These are phyloP conservation scores for Mycena maculata DNA, from an alignment of 768 basidiomycete genomes.

Conservation along the genomic window DNA sequence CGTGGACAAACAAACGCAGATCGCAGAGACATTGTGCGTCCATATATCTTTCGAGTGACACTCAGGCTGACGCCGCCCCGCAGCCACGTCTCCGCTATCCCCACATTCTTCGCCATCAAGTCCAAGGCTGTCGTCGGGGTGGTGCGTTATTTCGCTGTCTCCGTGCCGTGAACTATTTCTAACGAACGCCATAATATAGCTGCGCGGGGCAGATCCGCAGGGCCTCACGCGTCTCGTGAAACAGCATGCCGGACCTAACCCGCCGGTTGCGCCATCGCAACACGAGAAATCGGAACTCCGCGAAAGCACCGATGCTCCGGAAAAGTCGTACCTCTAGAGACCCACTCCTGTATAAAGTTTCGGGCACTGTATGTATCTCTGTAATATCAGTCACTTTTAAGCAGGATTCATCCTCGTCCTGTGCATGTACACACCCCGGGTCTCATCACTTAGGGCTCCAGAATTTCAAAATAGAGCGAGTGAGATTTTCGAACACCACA, in stretches of 20 bases:
- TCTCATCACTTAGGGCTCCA: too few species aligned
- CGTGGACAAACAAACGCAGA: slow-evolving; percentile 32
- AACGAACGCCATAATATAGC: slow-evolving; percentile 7
- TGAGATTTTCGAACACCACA: too few species aligned
- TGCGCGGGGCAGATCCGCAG: slow-evolving; percentile 36
- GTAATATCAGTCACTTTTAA: too few species aligned
- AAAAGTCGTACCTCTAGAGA: neutral
- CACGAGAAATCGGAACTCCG: slow-evolving; percentile 11
- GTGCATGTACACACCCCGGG: too few species aligned
- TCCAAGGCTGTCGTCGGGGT: slow-evolving; percentile 29
- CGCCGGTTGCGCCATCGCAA: slow-evolving; percentile 11
- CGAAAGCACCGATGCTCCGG: neutral
- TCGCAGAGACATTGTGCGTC: slow-evolving; percentile 28
- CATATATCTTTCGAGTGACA: neutral
- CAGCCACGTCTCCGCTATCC: slow-evolving; percentile 36
- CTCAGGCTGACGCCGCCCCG: neutral
- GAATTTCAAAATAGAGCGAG: too few species aligned
- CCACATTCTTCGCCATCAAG: slow-evolving; percentile 38
- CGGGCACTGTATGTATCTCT: too few species aligned
- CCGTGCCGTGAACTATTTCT: neutral
- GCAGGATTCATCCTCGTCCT: too few species aligned
- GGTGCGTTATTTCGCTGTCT: slow-evolving; percentile 10
- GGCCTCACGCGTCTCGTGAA: slow-evolving; percentile 31
- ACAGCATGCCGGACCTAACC: slow-evolving; percentile 30
- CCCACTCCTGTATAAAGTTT: too few species aligned